Percentiles rank a stretch among this genome's conserved stretches.
These are phyloP conservation scores for Kitagawia praeruptora DNA, from an alignment of 129 eudicot species.

Conservation along the genomic window DNA sequence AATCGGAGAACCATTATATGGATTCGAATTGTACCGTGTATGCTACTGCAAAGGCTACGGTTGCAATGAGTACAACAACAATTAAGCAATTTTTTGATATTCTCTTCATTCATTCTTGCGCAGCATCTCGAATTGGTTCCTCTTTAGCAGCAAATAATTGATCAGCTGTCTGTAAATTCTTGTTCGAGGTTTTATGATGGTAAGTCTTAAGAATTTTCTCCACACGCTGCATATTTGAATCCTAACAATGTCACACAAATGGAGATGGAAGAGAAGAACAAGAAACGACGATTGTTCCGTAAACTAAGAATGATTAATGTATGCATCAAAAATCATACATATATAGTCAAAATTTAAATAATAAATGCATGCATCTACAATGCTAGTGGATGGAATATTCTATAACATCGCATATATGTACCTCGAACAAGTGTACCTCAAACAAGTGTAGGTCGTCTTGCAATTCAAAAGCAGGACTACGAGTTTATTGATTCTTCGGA, in stretches of 20 bases:
- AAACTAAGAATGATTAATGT: too few species aligned
- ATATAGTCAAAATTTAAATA: background rate
- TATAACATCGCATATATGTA: background rate
- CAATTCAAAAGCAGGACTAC: slow-evolving; percentile 22
- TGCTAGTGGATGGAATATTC: too few species aligned
- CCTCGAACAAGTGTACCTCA: slow-evolving; percentile 30
- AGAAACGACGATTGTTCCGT: too few species aligned
- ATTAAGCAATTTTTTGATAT: slow-evolving; percentile 35
- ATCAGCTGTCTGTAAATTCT: slow-evolving; percentile 15
- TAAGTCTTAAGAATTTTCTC: slow-evolving; percentile 6
- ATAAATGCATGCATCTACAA: background rate
- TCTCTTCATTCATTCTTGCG: slow-evolving; percentile 30
- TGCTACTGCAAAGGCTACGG: slow-evolving; percentile 39
- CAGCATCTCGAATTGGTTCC: slow-evolving; percentile 11
- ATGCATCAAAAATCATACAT: background rate
- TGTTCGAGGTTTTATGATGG: slow-evolving; percentile 12
- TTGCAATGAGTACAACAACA: too few species aligned
- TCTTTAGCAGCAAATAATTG: slow-evolving; percentile 23
- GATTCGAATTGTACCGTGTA: slow-evolving; percentile 33
- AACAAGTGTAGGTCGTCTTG: slow-evolving; percentile 29
- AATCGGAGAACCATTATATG: slow-evolving; percentile 20
- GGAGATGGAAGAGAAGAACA: too few species aligned
- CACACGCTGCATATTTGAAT: slow-evolving; percentile 22
- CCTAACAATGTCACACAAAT: too few species aligned
- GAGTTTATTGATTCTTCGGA: background rate